A percentile compares a stretch with the other conserved stretches of the same genome.
These are phyloP conservation scores for Myrmaecium sp. DNA, from an alignment of 2,329 filamentous ascomycete species.

Conservation along the genomic window DNA sequence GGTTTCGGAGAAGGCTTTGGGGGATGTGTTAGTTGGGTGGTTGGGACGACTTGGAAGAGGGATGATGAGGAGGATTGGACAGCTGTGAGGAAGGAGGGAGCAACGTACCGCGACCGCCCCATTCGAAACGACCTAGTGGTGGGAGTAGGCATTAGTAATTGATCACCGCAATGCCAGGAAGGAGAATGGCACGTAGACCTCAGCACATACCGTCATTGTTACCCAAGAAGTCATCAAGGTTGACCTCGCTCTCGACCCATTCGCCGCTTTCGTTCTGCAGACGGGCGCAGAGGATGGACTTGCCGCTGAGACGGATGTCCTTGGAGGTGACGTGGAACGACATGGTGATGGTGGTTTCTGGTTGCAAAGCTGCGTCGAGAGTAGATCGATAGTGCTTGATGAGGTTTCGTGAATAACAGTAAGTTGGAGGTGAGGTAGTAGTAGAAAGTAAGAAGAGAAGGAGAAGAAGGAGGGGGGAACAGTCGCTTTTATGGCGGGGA, in stretches of 20 bases:
- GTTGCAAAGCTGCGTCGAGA: no score
- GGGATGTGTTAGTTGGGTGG: no score
- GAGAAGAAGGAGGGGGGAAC: no score
- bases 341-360: no score
- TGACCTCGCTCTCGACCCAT: constrained; percentile 26
- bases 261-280: constrained; percentile 28
- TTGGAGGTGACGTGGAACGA: constrained; percentile 34
- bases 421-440: no score
- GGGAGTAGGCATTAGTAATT: background rate
- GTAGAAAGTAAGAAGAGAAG: no score
- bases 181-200: constrained; percentile 1
- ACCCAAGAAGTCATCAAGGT: constrained; percentile 34
- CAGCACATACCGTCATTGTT: constrained; percentile 35
- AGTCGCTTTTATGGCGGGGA: no score
- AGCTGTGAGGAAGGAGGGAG: constrained; percentile 2
- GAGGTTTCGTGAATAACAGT: no score
- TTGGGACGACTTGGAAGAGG: constrained; percentile 2
- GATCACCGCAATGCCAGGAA: background rate
- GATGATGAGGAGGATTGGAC: constrained; percentile 6
- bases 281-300: constrained; percentile 30
- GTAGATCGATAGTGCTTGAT: no score
- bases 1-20: constrained; percentile 31
- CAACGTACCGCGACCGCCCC: constrained; percentile 19
- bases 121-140: constrained; percentile 25
- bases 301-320: constrained; percentile 32